Percentiles rank a stretch among this genome's conserved stretches.
These are phyloP conservation scores for Isabelozyma rhagii DNA, from an alignment of 805 yeast genomes.

Conservation along the genomic window DNA sequence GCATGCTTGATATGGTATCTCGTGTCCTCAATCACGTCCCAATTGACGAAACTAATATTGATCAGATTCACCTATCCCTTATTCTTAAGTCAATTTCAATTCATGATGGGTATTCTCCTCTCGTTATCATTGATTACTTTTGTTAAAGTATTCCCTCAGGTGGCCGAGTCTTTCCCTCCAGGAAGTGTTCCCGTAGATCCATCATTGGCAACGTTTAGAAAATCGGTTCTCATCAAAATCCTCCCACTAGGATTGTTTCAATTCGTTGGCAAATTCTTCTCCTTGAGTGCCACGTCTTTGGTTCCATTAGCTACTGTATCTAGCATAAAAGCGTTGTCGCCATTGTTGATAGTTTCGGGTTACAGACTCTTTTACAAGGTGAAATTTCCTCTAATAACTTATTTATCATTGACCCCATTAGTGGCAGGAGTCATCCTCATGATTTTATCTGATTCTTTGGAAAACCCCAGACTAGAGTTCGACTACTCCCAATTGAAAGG, in stretches of 20 bases:
- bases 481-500: conserved; percentile 50
- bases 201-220: conserved; percentile 16
- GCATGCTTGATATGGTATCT: conserved; percentile 59
- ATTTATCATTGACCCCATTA: conserved; percentile 50
- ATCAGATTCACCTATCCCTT: conserved; percentile 57
- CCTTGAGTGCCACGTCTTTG: conserved; percentile 60
- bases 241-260: conserved; percentile 67
- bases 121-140: conserved; percentile 37
- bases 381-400: conserved; percentile 47
- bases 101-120: conserved; percentile 46
- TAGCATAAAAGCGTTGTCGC: conserved; percentile 66
- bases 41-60: conserved; percentile 55
- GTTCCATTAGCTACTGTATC: conserved; percentile 70
- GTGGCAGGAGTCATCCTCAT: conserved; percentile 52
- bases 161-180: conserved; percentile 43
- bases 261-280: conserved; percentile 60
- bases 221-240: conserved; percentile 41
- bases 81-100: conserved; percentile 64
- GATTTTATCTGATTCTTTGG: conserved; percentile 30
- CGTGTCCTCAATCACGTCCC: conserved; percentile 62
- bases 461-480: conserved; percentile 5
- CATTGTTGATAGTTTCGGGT: conserved; percentile 55
- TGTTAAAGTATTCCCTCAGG: conserved; percentile 25
- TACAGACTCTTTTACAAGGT: conserved; percentile 54
- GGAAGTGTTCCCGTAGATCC: conserved; percentile 50